A percentile compares a stretch with the other conserved stretches of the same genome.
phyloP scores from a whole-genome alignment of 768 basidiomycete species.

The Suillus subalutaceus region DNA sequence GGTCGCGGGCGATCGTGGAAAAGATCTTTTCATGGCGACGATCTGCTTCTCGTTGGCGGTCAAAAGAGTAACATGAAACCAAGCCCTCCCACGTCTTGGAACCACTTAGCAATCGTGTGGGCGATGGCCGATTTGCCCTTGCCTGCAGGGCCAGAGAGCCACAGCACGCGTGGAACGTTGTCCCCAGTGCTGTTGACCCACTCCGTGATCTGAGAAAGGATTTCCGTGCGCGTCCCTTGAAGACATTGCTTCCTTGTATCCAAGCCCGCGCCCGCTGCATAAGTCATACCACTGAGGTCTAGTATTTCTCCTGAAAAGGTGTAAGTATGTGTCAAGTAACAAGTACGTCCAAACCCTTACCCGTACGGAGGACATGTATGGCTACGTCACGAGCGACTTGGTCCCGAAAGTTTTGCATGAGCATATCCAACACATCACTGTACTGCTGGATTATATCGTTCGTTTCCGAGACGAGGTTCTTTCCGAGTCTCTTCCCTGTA shows the following conservation, averaged over 20 bases:
- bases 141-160: conserved; percentile 17
- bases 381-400: background rate
- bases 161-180: background rate
- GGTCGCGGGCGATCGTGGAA: background rate
- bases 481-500: conserved; percentile 6
- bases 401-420: conserved; percentile 12
- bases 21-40: conserved; percentile 3
- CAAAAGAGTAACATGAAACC: conserved; percentile 28
- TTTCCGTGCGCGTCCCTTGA: background rate
- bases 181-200: conserved; percentile 2
- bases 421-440: background rate
- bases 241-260: conserved; percentile 10
- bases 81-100: conserved; percentile 14
- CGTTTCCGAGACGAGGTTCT: background rate
- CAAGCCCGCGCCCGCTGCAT: conserved; percentile 6
- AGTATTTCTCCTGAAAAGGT: background rate
- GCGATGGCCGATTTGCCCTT: conserved; percentile 18
- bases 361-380: background rate
- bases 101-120: conserved; percentile 12
- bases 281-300: conserved; percentile 2
- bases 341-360: conserved; percentile 1
- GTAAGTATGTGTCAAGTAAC: background rate
- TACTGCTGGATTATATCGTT: background rate
- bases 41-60: conserved; percentile 9
- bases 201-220: background rate